Conservation (phyloP, 163 green algal species). For the Trebouxiophyceae sp. region DNA sequence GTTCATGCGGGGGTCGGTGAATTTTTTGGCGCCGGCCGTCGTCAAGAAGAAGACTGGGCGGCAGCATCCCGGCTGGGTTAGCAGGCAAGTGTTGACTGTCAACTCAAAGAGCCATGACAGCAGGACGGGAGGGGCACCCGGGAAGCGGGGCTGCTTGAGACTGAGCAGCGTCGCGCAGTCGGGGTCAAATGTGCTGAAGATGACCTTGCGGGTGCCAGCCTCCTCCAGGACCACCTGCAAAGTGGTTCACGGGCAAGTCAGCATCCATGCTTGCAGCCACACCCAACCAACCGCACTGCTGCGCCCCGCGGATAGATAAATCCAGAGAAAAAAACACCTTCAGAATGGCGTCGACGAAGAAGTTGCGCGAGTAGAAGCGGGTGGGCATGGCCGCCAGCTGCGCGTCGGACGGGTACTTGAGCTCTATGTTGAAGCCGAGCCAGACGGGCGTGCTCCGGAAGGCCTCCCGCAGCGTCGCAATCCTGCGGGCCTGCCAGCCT, state of each 20-base stretch:
- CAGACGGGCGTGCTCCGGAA: constrained; percentile 34
- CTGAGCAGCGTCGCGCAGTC: constrained; percentile 31
- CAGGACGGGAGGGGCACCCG: background rate
- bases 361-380: constrained; percentile 30
- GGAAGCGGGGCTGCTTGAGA: constrained; percentile 36
- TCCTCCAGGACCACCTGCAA: constrained; percentile 37
- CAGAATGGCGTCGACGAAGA: constrained; percentile 37
- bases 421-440: constrained; percentile 45
- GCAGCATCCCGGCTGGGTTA: too few relatives aligned
- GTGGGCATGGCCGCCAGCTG: constrained; percentile 23
- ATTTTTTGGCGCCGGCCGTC: constrained; percentile 33
- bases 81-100: too few relatives aligned
- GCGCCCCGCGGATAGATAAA: too few relatives aligned
- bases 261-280: too few relatives aligned
- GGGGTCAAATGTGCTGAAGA: constrained; percentile 44
- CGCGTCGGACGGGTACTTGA: constrained; percentile 37
- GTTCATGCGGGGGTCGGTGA: constrained; percentile 42
- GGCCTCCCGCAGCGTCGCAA: constrained; percentile 30
- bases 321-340: constrained; percentile 5
- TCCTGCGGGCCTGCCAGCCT: background rate
- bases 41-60: constrained; percentile 41
- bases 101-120: background rate
- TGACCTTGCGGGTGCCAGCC: constrained; percentile 19
- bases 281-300: too few relatives aligned
- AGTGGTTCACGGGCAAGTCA: too few relatives aligned